A percentile compares a stretch with the other conserved stretches of the same genome.
Conservation (phyloP, 2,329 filamentous ascomycete species). For the Cladosporium cucumerinum region DNA sequence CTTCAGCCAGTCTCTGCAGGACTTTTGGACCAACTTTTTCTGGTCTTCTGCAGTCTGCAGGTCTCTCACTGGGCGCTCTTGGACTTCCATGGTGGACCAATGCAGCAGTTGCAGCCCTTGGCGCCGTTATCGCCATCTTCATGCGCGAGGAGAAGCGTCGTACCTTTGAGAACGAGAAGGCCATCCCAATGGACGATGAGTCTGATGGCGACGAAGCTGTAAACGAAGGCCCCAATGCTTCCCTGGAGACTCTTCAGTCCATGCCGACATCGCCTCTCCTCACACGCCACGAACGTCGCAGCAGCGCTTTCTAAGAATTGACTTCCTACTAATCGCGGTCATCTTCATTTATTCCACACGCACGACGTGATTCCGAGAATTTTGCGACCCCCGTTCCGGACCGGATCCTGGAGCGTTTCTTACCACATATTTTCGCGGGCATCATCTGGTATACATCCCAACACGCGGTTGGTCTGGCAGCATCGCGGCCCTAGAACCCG, state of each 20-base stretch:
- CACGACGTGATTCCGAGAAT: background rate
- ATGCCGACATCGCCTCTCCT: slow-evolving; percentile 31
- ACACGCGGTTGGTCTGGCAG: background rate
- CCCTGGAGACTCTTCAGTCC: slow-evolving; percentile 26
- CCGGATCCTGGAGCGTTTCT: slow-evolving; percentile 3
- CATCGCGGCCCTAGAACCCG: background rate
- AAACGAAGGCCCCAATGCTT: slow-evolving; percentile 26
- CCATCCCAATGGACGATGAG: slow-evolving; percentile 19
- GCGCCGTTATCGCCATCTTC: slow-evolving; percentile 70
- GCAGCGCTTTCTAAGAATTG: slow-evolving; percentile 5
- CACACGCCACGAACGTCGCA: slow-evolving; percentile 17
- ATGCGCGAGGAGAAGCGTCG: slow-evolving; percentile 48
- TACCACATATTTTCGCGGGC: background rate
- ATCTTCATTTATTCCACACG: background rate
- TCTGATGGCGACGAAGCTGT: slow-evolving; percentile 18
- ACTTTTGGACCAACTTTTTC: slow-evolving; percentile 87
- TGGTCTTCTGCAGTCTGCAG: slow-evolving; percentile 77
- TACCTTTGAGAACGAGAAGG: slow-evolving; percentile 29
- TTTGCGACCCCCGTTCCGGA: background rate
- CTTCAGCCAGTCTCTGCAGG: slow-evolving; percentile 81
- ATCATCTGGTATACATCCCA: background rate
- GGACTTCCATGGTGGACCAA: slow-evolving; percentile 93
- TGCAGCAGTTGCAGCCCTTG: slow-evolving; percentile 69
- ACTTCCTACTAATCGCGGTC: background rate
- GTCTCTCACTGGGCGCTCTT: slow-evolving; percentile 75